phyloP scores from a whole-genome alignment of 257 asterid species.

The Nicotiana tomentosiformis region DNA sequence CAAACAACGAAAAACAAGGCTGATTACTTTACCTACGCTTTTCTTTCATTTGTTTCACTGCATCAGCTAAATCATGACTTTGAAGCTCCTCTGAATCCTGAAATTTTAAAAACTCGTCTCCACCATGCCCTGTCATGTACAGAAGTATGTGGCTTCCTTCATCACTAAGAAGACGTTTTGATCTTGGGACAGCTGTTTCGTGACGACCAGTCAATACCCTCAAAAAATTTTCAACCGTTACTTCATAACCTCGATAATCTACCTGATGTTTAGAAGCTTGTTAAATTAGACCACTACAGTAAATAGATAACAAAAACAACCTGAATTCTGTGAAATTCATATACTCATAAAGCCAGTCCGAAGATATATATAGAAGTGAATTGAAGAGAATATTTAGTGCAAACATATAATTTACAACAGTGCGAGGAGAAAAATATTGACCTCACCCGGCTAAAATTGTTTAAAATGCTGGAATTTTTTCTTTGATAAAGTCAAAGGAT shows the following conservation, averaged over 20 bases:
- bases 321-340: background rate
- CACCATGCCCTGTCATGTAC: constrained; percentile 99
- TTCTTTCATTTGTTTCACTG: constrained; percentile 98
- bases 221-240: constrained; percentile 82
- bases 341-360: background rate
- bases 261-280: constrained; percentile 50
- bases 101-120: constrained; percentile 95
- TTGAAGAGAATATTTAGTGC: background rate
- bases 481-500: background rate
- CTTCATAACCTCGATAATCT: constrained; percentile 97
- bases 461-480: background rate
- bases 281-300: constrained; percentile 16
- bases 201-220: constrained; percentile 93
- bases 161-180: constrained; percentile 95
- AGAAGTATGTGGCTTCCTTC: constrained; percentile 97
- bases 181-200: constrained; percentile 88
- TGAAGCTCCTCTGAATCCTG: constrained; percentile 99
- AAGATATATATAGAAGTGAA: background rate
- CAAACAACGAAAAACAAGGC: background rate
- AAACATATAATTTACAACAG: background rate
- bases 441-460: background rate
- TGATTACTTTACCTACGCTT: constrained; percentile 55
- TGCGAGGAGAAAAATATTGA: background rate
- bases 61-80: constrained; percentile 98
- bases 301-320: background rate